Evolutionary conservation across 73 alveolate genomes (phyloP).

Genomic region (Blepharisma stoltei): DNA sequence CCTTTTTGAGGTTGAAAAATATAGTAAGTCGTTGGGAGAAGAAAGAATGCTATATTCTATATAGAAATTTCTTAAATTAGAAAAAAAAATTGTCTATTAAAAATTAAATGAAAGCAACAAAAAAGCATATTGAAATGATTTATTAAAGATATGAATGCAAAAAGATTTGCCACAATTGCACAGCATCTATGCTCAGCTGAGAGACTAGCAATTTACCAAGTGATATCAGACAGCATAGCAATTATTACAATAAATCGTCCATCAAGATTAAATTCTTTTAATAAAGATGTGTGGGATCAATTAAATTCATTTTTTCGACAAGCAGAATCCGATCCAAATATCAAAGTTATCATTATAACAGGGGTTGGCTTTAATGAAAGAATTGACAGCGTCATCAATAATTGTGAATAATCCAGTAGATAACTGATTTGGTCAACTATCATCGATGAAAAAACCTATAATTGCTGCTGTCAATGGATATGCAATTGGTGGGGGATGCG

Average conservation of each 20-base stretch:
- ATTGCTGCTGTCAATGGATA: slow-evolving; percentile 91
- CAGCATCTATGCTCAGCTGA: too few species aligned
- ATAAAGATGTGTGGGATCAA: slow-evolving; percentile 42
- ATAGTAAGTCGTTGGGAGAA: too few species aligned
- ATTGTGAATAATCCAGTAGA: slow-evolving; percentile 52
- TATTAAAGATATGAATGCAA: too few species aligned
- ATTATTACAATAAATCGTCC: slow-evolving; percentile 59
- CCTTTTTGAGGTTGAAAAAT: too few species aligned
- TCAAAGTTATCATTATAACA: slow-evolving; percentile 51
- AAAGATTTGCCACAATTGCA: too few species aligned
- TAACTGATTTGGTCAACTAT: slow-evolving; percentile 60
- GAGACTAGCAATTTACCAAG: slow-evolving; percentile 1
- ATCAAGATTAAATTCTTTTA: slow-evolving; percentile 55
- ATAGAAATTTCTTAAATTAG: too few species aligned
- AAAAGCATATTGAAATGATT: too few species aligned
- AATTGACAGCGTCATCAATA: background rate
- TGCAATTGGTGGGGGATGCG: slow-evolving; percentile 95
- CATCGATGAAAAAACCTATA: slow-evolving; percentile 72
- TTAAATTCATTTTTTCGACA: slow-evolving; percentile 37
- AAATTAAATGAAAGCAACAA: too few species aligned
- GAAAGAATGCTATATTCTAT: too few species aligned
- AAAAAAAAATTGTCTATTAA: too few species aligned
- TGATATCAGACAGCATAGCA: slow-evolving; percentile 43
- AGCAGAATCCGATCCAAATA: slow-evolving; percentile 49
- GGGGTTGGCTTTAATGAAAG: slow-evolving; percentile 44